Base-by-base conservation (phyloP, 2,329 filamentous ascomycete genomes). In the Septoria petroselini region DNA sequence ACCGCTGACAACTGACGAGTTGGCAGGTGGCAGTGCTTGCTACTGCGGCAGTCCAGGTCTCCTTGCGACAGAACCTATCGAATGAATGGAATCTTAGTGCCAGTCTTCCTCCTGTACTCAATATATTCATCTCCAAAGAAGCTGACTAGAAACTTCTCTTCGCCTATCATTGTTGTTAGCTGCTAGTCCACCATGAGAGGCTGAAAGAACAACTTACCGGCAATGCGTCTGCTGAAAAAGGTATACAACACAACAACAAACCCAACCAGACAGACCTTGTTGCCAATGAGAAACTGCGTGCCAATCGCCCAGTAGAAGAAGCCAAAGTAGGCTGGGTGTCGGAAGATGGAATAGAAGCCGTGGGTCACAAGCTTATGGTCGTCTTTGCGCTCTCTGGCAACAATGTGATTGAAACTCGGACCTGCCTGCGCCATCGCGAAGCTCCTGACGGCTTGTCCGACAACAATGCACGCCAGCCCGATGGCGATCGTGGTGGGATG, bases 271-370 rank as follows among this genome's bases (percentile, higher is more conserved):
- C 89, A 95, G 2, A 95, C 58, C 7, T 79, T 71, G 70, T 98
- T 98, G 14, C 91, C 91, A 57, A 96, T 76, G 47, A 95, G 82
- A 35, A 97, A 65, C 75, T 98, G 93, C 9, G 91, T 95, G 4
- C 93, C 93, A n/a, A 97, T 65, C 0, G 88, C 89, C 91, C 91
- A 98, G 83, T 90, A 97, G 71, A 95, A 98, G 74, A 96, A 98
- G 3, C 91, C 93, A 73, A 97, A 96, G 71, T 98, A 98, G 52
- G 86, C 86, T 9, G 93, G 93, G 69, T 98, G 93, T 18, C 93
- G 76, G 44, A 94, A 73, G 37, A 79, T 68, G 6, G 74, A 73
- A 68, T 97, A 98, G 27, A 97, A 73, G 0, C 93, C 93, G 21
- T 75, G 75, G 0, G 86, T 95, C 2, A 98, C 87, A n/a, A 98